Conservation (phyloP, 164 flowering plant species). For the Buxus sempervirens region DNA sequence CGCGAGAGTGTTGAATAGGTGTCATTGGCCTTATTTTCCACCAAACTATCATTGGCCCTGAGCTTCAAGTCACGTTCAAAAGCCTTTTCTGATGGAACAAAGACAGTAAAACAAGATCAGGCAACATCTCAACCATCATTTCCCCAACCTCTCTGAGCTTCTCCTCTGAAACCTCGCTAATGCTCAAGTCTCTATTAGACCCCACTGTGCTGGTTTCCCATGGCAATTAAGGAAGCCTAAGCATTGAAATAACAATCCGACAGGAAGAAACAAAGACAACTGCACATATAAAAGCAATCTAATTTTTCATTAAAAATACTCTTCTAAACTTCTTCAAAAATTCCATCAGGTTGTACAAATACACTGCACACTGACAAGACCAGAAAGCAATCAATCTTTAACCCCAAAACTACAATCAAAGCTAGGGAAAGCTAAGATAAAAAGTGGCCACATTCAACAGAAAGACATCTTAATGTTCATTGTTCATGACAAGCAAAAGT, state of each 20-base stretch:
- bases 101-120: constrained; percentile 72
- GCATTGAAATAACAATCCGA: constrained; percentile 37
- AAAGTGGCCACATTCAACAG: no score
- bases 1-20: constrained; percentile 62
- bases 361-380: no score
- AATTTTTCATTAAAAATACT: constrained; percentile 22
- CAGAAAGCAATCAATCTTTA: no score
- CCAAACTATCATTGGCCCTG: constrained; percentile 30
- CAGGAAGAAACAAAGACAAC: constrained; percentile 40
- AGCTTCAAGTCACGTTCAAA: constrained; percentile 54
- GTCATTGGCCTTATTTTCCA: constrained; percentile 31
- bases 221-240: constrained; percentile 48
- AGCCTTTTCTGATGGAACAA: constrained; percentile 68
- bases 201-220: not conserved
- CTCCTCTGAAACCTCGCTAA: constrained; percentile 14
- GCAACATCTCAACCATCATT: constrained; percentile 75
- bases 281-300: constrained; percentile 30
- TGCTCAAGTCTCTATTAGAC: constrained; percentile 11
- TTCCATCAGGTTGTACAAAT: constrained; percentile 14
- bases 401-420: not conserved
- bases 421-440: not conserved
- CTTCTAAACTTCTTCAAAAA: constrained; percentile 29
- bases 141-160: constrained; percentile 54
- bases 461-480: constrained; percentile 24
- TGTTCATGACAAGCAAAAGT: constrained; percentile 62